Conservation (phyloP, 2,329 filamentous ascomycete species). For the Penicillium expansum region DNA sequence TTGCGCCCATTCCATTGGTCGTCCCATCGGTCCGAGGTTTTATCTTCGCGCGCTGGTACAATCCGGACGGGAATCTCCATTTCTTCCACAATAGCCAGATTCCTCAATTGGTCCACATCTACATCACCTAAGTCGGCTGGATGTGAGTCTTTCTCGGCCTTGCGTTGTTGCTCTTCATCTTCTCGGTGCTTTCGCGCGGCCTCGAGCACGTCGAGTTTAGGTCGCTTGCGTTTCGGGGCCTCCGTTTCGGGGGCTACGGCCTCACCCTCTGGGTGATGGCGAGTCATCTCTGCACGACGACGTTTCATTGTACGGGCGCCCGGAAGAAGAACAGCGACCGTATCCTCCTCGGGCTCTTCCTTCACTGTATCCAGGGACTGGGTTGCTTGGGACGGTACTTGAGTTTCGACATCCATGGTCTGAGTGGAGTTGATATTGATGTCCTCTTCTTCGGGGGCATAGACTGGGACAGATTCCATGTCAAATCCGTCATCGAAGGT, state of each 20-base stretch:
- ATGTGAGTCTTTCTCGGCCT: slow-evolving; percentile 55
- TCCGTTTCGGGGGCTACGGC: slow-evolving; percentile 24
- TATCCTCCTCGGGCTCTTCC: slow-evolving; percentile 48
- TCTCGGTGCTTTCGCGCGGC: slow-evolving; percentile 56
- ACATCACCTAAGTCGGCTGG: slow-evolving; percentile 57
- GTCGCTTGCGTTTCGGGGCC: slow-evolving; percentile 49
- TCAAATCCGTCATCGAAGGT: slow-evolving; percentile 66
- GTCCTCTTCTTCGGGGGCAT: slow-evolving; percentile 32
- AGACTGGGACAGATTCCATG: slow-evolving; percentile 40
- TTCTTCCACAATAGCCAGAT: slow-evolving; percentile 72
- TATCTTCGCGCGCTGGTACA: slow-evolving; percentile 32
- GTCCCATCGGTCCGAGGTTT: slow-evolving; percentile 69
- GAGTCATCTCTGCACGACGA: slow-evolving; percentile 63
- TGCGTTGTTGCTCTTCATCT: slow-evolving; percentile 52
- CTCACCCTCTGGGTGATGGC: slow-evolving; percentile 42
- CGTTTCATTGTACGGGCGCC: slow-evolving; percentile 75
- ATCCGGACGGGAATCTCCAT: slow-evolving; percentile 59
- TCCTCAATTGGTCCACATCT: slow-evolving; percentile 69
- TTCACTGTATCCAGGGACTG: slow-evolving; percentile 29
- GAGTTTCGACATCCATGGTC: slow-evolving; percentile 21
- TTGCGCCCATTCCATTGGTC: slow-evolving; percentile 88
- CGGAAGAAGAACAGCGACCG: slow-evolving; percentile 72
- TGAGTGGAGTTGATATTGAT: slow-evolving; percentile 14
- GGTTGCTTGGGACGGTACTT: slow-evolving; percentile 21
- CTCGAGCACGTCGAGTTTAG: slow-evolving; percentile 67